Evolutionary conservation across 129 eudicot genomes (phyloP), one percentile per base, ranked within the genome.

Genomic region (Centrapalus pauciflorus): DNA sequence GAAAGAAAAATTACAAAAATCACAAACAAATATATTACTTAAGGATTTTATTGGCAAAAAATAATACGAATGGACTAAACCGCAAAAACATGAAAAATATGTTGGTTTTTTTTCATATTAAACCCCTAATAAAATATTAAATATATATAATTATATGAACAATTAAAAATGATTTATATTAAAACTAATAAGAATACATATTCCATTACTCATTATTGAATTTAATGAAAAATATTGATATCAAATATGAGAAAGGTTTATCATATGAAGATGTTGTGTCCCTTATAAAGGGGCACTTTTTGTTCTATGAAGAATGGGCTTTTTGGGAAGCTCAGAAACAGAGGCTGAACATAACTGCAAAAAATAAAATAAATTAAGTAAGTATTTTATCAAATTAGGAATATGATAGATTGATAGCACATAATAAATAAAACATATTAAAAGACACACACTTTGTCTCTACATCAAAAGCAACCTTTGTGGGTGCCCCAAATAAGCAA

Each of bases 201-300:
- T 16, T 48, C 16, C 54, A 48, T 48, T 17, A 6, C 2, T 48
- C 16, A 14, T 48, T 46, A 16, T 5, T 5, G 19, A 48, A 48
- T 14, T 1, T 16, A 48, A 56, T 26, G 21, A 14, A 23, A 14
- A 54, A 41, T n/a, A 14, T 9, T n/a, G 73, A 35, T 23, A 33
- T 68, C 43, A 17, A 8, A 56, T 24, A 56, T n/a, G 24, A 5
- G n/a, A n/a, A n/a, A n/a, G n/a, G n/a, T n/a, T n/a, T n/a, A n/a
- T n/a, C n/a, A n/a, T n/a, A n/a, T n/a, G n/a, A n/a, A n/a, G n/a
- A n/a, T n/a, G n/a, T n/a, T n/a, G 33, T 56, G 23, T 23, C 59
- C 59, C 65, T 29, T 40, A 73, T 20, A 64, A 57, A 28, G 64
- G 48, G 19, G 78, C 71, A 64, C 78, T 73, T 37, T 55, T 73